Evolutionary conservation across 306 rosid genomes (phyloP).

Genomic region (Trichosanthes cucumerina): DNA sequence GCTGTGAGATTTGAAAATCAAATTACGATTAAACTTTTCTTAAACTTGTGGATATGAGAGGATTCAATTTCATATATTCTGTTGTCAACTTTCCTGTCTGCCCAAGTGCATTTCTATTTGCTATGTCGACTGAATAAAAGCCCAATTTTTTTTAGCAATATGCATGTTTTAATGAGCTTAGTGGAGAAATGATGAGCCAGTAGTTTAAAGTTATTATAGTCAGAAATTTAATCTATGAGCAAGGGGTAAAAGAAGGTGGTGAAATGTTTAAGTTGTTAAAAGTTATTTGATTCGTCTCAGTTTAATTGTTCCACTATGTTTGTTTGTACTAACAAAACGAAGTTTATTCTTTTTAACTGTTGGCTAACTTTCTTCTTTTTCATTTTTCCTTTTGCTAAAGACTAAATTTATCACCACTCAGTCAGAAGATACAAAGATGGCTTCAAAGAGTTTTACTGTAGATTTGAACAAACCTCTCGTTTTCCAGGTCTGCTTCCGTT

Average conservation of each 20-base stretch:
- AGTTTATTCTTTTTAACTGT: neutral
- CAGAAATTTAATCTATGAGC: neutral
- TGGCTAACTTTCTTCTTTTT: neutral
- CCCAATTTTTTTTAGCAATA: neutral
- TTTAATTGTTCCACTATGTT: neutral
- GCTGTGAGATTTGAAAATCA: neutral
- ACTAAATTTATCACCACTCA: neutral
- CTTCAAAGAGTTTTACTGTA: slow-evolving; percentile 10
- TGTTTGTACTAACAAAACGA: neutral
- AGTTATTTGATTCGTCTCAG: neutral
- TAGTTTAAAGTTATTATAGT: neutral
- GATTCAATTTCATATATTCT: neutral
- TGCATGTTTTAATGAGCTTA: neutral
- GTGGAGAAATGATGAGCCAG: neutral
- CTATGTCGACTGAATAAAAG: neutral
- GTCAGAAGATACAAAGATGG: slow-evolving; percentile 19
- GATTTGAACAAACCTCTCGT: slow-evolving; percentile 25
- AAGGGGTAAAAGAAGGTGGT: neutral
- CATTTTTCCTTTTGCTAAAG: neutral
- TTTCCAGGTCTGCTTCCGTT: slow-evolving; percentile 22
- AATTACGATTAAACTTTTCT: neutral
- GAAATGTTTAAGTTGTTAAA: neutral
- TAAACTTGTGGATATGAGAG: neutral
- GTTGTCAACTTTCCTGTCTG: neutral
- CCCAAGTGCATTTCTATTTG: neutral